Conservation (phyloP, 2,329 filamentous ascomycete genomes). For the Simplicillium aogashimaense region DNA sequence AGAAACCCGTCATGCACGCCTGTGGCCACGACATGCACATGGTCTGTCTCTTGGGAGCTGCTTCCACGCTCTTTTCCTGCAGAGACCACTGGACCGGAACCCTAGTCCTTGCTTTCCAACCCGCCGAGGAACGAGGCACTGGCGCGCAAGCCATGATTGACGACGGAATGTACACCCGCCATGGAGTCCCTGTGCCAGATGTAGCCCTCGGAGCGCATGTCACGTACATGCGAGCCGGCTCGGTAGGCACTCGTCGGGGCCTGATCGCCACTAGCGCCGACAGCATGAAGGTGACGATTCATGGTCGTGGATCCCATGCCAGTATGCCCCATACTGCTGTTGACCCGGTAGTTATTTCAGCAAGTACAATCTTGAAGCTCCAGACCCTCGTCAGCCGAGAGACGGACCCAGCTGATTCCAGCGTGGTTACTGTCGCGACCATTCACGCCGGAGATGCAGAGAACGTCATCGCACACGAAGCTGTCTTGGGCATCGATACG, state of each 20-base stretch:
- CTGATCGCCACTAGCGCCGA: conserved; percentile 16
- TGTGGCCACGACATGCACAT: conserved; percentile 62
- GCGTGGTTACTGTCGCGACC: conserved; percentile 32
- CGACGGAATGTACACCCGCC: conserved; percentile 20
- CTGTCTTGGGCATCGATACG: conserved; percentile 29
- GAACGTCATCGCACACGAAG: conserved; percentile 33
- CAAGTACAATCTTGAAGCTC: conserved; percentile 24
- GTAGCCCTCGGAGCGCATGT: conserved; percentile 26
- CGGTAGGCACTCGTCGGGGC: conserved; percentile 14
- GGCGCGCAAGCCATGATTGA: conserved; percentile 40
- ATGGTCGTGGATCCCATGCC: conserved; percentile 32
- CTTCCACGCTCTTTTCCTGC: conserved; percentile 34
- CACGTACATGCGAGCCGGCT: conserved; percentile 19
- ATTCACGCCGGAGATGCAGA: conserved; percentile 29
- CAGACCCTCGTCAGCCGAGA: conserved; percentile 21
- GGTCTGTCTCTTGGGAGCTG: conserved; percentile 43
- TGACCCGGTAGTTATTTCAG: conserved; percentile 36
- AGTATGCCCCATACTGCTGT: conserved; percentile 27
- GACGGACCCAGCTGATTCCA: conserved; percentile 22
- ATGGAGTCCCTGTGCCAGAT: conserved; percentile 19
- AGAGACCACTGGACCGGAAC: conserved; percentile 50
- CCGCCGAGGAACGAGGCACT: conserved; percentile 52
- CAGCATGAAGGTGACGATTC: conserved; percentile 16
- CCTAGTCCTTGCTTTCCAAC: conserved; percentile 55
- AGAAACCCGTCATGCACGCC: conserved; percentile 55